A percentile compares a stretch with the other conserved stretches of the same genome.
phyloP scores from a whole-genome alignment of 768 basidiomycete species.

The Mycena capillaripes region DNA sequence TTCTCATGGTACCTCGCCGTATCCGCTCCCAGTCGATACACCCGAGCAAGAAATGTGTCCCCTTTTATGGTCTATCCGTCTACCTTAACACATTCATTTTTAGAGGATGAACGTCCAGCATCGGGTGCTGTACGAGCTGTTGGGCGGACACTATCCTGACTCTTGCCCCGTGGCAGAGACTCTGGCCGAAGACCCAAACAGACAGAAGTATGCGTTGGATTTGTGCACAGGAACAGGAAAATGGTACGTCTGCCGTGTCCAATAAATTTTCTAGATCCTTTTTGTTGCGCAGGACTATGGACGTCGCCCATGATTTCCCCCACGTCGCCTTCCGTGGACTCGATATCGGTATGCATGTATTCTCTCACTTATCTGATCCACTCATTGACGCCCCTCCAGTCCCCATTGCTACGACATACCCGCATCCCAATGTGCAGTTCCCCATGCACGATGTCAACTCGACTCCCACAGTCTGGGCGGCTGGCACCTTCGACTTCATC shows the following conservation, averaged over 20 bases:
- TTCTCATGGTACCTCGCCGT: conserved; percentile 73
- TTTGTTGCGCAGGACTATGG: conserved; percentile 70
- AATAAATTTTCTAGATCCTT: conserved; percentile 28
- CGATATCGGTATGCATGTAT: conserved; percentile 73
- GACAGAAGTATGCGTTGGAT: conserved; percentile 73
- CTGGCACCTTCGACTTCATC: conserved; percentile 73
- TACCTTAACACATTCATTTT: conserved; percentile 5
- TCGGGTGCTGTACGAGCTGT: conserved; percentile 59
- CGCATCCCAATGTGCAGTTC: conserved; percentile 72
- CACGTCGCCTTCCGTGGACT: conserved; percentile 76
- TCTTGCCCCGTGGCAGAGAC: conserved; percentile 64
- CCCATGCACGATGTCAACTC: conserved; percentile 77
- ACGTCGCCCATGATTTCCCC: too few species aligned
- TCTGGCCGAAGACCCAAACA: conserved; percentile 56
- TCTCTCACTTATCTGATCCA: conserved; percentile 35
- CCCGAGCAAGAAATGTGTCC: conserved; percentile 74
- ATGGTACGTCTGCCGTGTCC: conserved; percentile 70
- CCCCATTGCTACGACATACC: conserved; percentile 78
- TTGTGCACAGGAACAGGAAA: conserved; percentile 82
- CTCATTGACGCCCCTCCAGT: conserved; percentile 54
- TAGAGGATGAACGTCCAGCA: conserved; percentile 72
- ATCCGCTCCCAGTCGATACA: conserved; percentile 81
- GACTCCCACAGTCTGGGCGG: conserved; percentile 62
- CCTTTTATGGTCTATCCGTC: not conserved
- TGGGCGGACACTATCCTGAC: conserved; percentile 72